Percentiles rank a stretch among this genome's conserved stretches.
These are phyloP conservation scores for Colletotrichum siamense DNA, from an alignment of 2,329 filamentous ascomycete species.

Conservation along the genomic window DNA sequence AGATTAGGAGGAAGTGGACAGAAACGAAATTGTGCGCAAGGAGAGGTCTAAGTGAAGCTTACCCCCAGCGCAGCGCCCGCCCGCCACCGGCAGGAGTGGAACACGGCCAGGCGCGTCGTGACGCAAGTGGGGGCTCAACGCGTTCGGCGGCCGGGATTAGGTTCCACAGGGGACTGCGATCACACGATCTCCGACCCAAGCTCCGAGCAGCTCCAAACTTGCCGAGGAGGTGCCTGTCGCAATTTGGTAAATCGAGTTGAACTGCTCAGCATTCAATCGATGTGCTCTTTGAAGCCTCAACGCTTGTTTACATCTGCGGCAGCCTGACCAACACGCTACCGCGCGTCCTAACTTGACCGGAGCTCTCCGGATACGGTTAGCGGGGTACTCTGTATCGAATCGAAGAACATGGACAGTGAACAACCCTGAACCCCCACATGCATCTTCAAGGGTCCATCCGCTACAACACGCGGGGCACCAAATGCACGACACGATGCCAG, in stretches of 20 bases:
- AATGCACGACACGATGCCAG: not conserved
- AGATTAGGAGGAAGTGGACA: not conserved
- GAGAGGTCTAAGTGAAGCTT: not conserved
- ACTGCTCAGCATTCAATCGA: not conserved
- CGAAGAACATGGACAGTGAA: not conserved
- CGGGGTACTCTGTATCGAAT: not conserved
- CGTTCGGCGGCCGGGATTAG: not conserved
- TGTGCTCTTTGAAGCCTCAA: not conserved
- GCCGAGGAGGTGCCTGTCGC: not conserved
- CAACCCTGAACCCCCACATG: not conserved
- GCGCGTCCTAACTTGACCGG: not conserved
- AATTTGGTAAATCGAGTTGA: too few relatives aligned
- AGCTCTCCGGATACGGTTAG: not conserved
- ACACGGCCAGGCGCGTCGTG: constrained; percentile 12
- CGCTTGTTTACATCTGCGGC: not conserved
- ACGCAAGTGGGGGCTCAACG: constrained; percentile 13
- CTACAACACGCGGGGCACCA: not conserved
- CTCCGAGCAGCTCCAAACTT: constrained; percentile 5
- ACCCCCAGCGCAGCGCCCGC: not conserved
- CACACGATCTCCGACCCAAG: constrained; percentile 18
- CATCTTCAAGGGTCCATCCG: not conserved
- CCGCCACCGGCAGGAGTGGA: constrained; percentile 9
- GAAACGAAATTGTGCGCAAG: not conserved
- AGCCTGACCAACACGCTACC: not conserved
- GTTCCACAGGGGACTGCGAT: not conserved